Percentiles rank a stretch among this genome's conserved stretches.
phyloP scores from a whole-genome alignment of 176 grass and related monocot species.

The Aegilops sharonensis region DNA sequence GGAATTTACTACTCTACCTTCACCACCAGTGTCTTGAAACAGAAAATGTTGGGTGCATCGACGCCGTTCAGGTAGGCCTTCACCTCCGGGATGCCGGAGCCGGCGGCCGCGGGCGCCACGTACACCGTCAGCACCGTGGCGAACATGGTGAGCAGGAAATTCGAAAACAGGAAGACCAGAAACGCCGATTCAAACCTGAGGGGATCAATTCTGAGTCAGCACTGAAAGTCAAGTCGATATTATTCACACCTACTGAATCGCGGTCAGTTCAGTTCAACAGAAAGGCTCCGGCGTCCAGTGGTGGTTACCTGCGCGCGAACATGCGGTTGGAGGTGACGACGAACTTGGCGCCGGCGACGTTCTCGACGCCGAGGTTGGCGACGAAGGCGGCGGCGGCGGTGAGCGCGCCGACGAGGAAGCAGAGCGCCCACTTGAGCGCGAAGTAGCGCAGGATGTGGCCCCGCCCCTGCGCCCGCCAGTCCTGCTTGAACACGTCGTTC shows the following conservation, averaged over 20 bases:
- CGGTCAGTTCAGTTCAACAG: not conserved
- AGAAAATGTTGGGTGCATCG: slow-evolving; percentile 85
- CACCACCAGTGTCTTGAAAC: slow-evolving; percentile 71
- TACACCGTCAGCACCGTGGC: slow-evolving; percentile 68
- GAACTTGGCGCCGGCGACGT: slow-evolving; percentile 87
- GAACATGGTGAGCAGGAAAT: slow-evolving; percentile 71
- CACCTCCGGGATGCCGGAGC: slow-evolving; percentile 92
- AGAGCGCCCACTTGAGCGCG: slow-evolving; percentile 80
- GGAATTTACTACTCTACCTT: slow-evolving; percentile 47
- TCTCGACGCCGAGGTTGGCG: slow-evolving; percentile 88
- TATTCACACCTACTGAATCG: not conserved
- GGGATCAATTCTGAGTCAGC: slow-evolving; percentile 11
- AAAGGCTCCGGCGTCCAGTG: not conserved
- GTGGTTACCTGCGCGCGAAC: slow-evolving; percentile 51
- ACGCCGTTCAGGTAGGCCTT: slow-evolving; percentile 92
- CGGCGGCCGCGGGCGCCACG: slow-evolving; percentile 79
- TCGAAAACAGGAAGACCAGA: slow-evolving; percentile 63
- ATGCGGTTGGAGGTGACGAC: slow-evolving; percentile 86
- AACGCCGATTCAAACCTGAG: slow-evolving; percentile 62
- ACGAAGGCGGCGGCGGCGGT: slow-evolving; percentile 60
- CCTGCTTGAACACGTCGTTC: slow-evolving; percentile 93
- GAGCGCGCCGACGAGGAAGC: slow-evolving; percentile 73
- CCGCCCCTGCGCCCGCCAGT: slow-evolving; percentile 62
- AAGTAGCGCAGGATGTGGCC: slow-evolving; percentile 68
- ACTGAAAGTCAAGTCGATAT: not conserved